Conservation (phyloP, 805 yeast genomes). For the Debaryomyces prosopidis region DNA sequence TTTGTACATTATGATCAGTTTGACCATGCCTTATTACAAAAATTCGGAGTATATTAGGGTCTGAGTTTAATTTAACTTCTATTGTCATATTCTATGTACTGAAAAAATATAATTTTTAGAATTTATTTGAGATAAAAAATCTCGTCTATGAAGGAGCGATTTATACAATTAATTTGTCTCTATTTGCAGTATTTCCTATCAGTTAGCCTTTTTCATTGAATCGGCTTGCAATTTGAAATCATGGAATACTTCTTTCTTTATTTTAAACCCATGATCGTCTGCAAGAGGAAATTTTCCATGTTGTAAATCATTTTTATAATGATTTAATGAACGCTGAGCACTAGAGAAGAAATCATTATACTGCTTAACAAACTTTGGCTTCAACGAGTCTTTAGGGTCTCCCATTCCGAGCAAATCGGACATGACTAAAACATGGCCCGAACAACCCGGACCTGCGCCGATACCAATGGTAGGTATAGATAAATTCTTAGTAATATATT, state of each 20-base stretch:
- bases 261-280: constrained; percentile 62
- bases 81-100: constrained; percentile 6
- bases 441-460: constrained; percentile 84
- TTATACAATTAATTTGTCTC: neutral
- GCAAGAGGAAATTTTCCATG: constrained; percentile 57
- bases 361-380: constrained; percentile 72
- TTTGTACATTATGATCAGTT: constrained; percentile 68
- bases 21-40: constrained; percentile 83
- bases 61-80: constrained; percentile 26
- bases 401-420: constrained; percentile 81
- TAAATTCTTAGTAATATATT: constrained; percentile 58
- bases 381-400: constrained; percentile 45
- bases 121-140: neutral
- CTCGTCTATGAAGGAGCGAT: neutral
- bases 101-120: too few species aligned
- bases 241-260: constrained; percentile 60
- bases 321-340: constrained; percentile 51
- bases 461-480: constrained; percentile 88
- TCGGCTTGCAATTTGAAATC: constrained; percentile 16
- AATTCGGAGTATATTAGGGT: constrained; percentile 43
- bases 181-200: too few species aligned
- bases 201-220: neutral
- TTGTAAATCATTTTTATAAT: constrained; percentile 64
- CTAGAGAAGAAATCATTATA: constrained; percentile 53
- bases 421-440: constrained; percentile 90